Evolutionary conservation across 148 eudicot species (phyloP).

Genomic region (Rhododendron kiyosumense): DNA sequence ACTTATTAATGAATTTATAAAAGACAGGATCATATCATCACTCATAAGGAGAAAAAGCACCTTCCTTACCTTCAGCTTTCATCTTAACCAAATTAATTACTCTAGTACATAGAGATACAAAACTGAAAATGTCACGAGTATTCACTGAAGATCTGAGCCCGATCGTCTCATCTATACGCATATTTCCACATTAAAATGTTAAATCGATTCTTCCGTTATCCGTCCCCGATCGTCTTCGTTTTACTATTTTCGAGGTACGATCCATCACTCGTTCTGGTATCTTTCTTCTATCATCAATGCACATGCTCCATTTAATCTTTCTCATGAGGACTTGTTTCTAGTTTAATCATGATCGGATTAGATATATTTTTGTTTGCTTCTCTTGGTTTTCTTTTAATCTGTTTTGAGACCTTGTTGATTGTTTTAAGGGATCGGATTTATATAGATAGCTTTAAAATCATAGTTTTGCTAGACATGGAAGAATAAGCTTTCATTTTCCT

Average conservation of each 20-base stretch:
- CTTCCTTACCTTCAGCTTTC: neutral
- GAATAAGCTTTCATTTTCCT: neutral
- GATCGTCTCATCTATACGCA: neutral
- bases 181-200: slow-evolving; percentile 15
- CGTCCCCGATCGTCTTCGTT: slow-evolving; percentile 46
- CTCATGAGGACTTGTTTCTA: neutral
- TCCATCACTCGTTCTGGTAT: slow-evolving; percentile 10
- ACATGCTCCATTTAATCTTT: neutral
- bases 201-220: slow-evolving; percentile 28
- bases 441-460: neutral
- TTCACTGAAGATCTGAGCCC: slow-evolving; percentile 15
- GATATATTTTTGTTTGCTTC: neutral
- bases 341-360: slow-evolving; percentile 11
- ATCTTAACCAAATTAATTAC: neutral
- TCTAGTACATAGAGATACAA: neutral
- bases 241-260: slow-evolving; percentile 35
- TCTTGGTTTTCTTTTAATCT: neutral
- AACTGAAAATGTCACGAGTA: neutral
- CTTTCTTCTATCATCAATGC: neutral
- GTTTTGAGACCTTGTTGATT: neutral
- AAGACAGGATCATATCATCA: no score
- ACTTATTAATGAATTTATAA: no score
- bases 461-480: neutral
- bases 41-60: no score
- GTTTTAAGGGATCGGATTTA: neutral